Evolutionary conservation across 257 asterid genomes (phyloP), one percentile per base, ranked within the genome.

Genomic region (Striga asiatica): DNA sequence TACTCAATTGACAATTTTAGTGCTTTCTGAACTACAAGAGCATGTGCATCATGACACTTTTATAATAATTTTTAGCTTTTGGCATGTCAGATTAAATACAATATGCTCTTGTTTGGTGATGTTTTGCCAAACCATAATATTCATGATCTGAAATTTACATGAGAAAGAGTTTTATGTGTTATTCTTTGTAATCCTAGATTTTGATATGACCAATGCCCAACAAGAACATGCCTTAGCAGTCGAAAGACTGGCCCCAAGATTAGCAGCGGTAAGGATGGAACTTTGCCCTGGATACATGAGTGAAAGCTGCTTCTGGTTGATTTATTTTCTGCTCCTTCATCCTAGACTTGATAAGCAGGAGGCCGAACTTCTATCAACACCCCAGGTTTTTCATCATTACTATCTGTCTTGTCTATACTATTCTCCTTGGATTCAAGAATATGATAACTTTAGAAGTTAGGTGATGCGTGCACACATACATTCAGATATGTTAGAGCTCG

Each of bases 211-310:
- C 11, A 80, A 83, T 71, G 77, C 78, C 64, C 98, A 89, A 66
- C 96, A 89, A 78, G 98, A 89, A 62, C 96, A 86, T 38, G 96
- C 95, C 21, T 71, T 86, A 59, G 93, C 98, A 53, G 87, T 89
- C 24, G 98, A 89, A 54, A 78, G 60, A 39, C 78, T 81, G 58
- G 88, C 80, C 59, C 98, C 98, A 4, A 66, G 80, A 69, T 75
- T 89, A 63, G 82, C 96, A 65, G 86, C 96, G 43, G 59, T 89
- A 57, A 71, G 94, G 81, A 76, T 81, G 60, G 91, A 86, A 68
- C 91, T 89, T 63, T 89, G 95, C 77, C 98, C 98, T 50, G 86
- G 73, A 65, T 72, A 74, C 73, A 89, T 89, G 79, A 81, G 84
- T 60, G 98, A 89, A 60, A 74, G 66, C 76, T 64, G 76, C 71